Conservation (phyloP, 1,139 yeast species). For the Suhomyces bribrorum region DNA sequence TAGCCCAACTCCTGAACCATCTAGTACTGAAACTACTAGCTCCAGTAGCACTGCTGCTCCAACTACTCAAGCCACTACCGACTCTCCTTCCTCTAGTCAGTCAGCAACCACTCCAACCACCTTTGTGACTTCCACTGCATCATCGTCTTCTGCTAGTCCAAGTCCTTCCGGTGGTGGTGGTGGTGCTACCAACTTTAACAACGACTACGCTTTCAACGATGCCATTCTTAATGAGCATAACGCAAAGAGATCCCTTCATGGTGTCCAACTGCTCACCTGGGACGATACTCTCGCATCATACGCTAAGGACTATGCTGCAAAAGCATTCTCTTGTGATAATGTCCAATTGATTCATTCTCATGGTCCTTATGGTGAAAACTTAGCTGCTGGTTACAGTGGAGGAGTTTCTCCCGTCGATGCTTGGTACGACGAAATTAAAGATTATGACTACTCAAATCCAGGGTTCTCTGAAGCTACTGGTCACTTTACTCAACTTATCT, state of each 20-base stretch:
- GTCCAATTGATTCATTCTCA: conserved; percentile 53
- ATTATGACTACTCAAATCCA: conserved; percentile 50
- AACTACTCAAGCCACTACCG: conserved; percentile 9
- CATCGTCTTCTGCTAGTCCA: conserved; percentile 11
- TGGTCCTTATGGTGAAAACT: conserved; percentile 61
- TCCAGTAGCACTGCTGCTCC: background rate
- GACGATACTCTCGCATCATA: conserved; percentile 46
- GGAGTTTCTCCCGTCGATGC: conserved; percentile 57
- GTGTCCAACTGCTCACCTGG: conserved; percentile 51
- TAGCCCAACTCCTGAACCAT: conserved; percentile 2
- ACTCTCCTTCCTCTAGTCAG: too few species aligned
- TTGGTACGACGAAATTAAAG: conserved; percentile 64
- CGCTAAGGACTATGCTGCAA: conserved; percentile 49
- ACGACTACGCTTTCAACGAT: conserved; percentile 14
- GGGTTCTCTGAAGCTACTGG: conserved; percentile 50
- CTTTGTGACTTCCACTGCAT: conserved; percentile 10
- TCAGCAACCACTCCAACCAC: conserved; percentile 15
- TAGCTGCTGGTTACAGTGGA: conserved; percentile 54
- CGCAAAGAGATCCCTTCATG: conserved; percentile 54
- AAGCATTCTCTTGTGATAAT: conserved; percentile 50
- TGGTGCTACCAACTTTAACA: conserved; percentile 11
- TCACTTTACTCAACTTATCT: conserved; percentile 72
- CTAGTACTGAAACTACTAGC: too few species aligned
- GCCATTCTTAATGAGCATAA: conserved; percentile 53
- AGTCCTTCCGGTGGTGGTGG: conserved; percentile 8